Base-by-base conservation (phyloP, 2,329 filamentous ascomycete species). In the Emergomyces pasteurianus region DNA sequence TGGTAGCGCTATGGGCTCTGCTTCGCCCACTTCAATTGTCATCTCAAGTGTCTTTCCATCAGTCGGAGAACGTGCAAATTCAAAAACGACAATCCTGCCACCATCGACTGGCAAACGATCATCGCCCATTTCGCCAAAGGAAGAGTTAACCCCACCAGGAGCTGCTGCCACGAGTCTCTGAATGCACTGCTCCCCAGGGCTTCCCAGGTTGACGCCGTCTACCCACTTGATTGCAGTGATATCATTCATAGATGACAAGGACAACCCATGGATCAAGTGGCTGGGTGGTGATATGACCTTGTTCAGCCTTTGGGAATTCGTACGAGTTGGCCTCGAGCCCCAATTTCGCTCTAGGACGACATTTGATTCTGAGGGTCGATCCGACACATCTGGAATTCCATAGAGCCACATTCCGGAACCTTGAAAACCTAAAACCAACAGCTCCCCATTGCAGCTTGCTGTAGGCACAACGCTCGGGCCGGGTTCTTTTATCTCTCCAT, bases 31-130 rank as follows among this genome's bases (percentile, higher is more conserved):
- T 69, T 92, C 89, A 58, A 94, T 86, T 1, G 80, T 85, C 49
- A 89, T 73, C 62, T 87, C 82, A 0, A 73, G 75, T 60, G 79
- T 78, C 50, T 74, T 71, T 3, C 86, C 87, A 69, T 88, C 77
- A 4, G 69, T 73, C 1, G 80, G 67, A 0, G 80, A 76, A 66
- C 88, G 88, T 64, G 86, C 82, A 71, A 92, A 92, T 71, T 92
- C 89, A 52, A 92, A 77, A 9, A 92, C 75, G 10, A 83, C 81
- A 50, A 94, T 77, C 63, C 89, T 82, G 16, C 89, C 89, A 7
- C 89, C 88, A 67, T 92, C 89, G n/a, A 89, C 81, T 64, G 89
- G 89, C 67, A 88, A 83, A 54, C 84, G 85, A 65, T 90, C 88
- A 64, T 90, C 86, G 60, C 89, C 86, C 2, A 83, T 80, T 49